These are phyloP conservation scores for Tulasnella calospora DNA, from an alignment of 768 basidiomycete species.

Conservation along the genomic window DNA sequence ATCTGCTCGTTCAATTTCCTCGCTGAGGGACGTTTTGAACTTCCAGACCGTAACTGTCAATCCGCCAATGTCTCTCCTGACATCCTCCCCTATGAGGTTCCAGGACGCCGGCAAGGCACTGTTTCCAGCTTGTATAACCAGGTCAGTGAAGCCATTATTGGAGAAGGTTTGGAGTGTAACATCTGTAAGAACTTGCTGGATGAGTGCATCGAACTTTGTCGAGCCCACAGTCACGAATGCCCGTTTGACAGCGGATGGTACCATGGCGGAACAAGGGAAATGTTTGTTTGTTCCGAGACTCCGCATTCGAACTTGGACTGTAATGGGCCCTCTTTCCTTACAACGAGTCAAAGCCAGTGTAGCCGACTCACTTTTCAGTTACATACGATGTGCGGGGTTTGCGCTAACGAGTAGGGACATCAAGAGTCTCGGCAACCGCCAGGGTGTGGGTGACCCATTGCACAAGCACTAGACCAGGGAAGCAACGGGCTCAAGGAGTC, in stretches of 20 bases:
- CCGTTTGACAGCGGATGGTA: slow-evolving; percentile 31
- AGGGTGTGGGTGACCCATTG: not conserved
- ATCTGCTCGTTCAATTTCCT: slow-evolving; percentile 60
- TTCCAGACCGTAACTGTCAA: slow-evolving; percentile 61
- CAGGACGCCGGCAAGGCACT: slow-evolving; percentile 45
- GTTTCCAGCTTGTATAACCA: slow-evolving; percentile 77
- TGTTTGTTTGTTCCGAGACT: not conserved
- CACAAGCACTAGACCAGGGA: not conserved
- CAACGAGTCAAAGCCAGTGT: not conserved
- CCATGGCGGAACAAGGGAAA: not conserved
- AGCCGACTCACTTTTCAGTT: not conserved
- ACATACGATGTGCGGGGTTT: not conserved
- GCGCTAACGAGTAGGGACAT: not conserved
- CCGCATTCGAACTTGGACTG: not conserved
- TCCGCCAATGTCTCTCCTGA: slow-evolving; percentile 35
- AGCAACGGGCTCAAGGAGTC: not conserved
- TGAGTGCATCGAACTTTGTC: slow-evolving; percentile 74
- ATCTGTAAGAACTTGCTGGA: slow-evolving; percentile 53
- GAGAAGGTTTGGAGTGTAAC: slow-evolving; percentile 54
- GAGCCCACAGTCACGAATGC: slow-evolving; percentile 87
- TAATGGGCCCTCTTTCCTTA: not conserved
- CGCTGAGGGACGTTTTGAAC: slow-evolving; percentile 68
- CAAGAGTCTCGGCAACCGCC: not conserved
- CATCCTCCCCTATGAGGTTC: slow-evolving; percentile 28
- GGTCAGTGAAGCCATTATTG: slow-evolving; percentile 50